Evolutionary conservation across 106 monocot genomes (phyloP).

Genomic region (Posidonia australis): DNA sequence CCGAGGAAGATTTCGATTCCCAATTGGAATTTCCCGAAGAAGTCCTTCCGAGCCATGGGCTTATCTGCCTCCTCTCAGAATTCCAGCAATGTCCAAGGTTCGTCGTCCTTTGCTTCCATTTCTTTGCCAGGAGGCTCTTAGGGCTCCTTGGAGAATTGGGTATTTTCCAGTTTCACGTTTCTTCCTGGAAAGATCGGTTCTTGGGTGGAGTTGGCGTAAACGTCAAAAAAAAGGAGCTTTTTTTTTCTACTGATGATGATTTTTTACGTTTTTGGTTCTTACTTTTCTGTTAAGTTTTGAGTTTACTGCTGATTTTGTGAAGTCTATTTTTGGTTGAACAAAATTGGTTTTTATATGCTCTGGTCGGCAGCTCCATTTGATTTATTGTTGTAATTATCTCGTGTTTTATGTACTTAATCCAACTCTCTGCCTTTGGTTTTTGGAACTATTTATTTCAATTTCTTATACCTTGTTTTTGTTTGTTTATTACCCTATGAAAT

Average conservation of each 20-base stretch:
- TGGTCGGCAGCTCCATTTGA: too few species aligned
- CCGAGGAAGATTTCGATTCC: too few species aligned
- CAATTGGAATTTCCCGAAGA: neutral
- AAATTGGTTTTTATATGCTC: neutral
- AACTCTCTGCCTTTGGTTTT: neutral
- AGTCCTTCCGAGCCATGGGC: slow-evolving; percentile 6
- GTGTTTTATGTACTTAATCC: neutral
- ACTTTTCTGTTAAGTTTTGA: neutral
- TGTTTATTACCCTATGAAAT: neutral
- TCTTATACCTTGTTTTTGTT: too few species aligned
- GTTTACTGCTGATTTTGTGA: neutral
- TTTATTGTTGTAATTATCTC: too few species aligned
- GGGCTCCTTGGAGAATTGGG: neutral
- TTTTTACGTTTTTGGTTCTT: neutral
- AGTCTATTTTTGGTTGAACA: neutral
- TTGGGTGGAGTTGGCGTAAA: neutral
- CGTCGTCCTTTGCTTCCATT: slow-evolving; percentile 1
- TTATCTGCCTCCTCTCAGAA: slow-evolving; percentile 9
- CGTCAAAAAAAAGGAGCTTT: too few species aligned
- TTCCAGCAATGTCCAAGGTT: slow-evolving; percentile 12
- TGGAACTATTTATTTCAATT: too few species aligned
- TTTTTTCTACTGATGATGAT: neutral
- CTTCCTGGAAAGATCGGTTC: neutral
- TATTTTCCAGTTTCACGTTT: slow-evolving; percentile 1
- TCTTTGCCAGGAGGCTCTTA: neutral